phyloP scores from a whole-genome alignment of 2,329 filamentous ascomycete species.

The Byssochlamys sp. region DNA sequence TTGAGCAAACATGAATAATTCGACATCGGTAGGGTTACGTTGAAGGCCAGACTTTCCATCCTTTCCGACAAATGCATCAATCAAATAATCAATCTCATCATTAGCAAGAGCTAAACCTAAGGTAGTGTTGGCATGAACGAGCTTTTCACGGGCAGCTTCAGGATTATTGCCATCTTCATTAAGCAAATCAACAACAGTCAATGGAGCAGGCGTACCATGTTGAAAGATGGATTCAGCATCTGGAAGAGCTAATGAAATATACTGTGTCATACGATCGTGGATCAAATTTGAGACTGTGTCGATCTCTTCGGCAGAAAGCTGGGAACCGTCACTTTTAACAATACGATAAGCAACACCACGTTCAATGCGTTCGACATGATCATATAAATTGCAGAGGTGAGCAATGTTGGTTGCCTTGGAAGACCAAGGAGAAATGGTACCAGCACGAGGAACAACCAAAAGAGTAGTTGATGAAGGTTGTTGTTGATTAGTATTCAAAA shows the following conservation, averaged over 20 bases:
- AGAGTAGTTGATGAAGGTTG: too few relatives aligned
- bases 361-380: conserved; percentile 69
- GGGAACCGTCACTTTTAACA: conserved; percentile 63
- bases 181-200: conserved; percentile 66
- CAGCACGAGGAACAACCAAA: conserved; percentile 69
- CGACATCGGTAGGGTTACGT: conserved; percentile 72
- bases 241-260: conserved; percentile 68
- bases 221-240: conserved; percentile 56
- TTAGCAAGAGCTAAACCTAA: conserved; percentile 79
- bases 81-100: conserved; percentile 84
- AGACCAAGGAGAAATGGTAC: conserved; percentile 88
- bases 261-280: conserved; percentile 97
- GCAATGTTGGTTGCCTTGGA: conserved; percentile 91
- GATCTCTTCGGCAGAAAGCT: conserved; percentile 49
- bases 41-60: conserved; percentile 46
- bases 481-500: too few relatives aligned
- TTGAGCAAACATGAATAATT: conserved; percentile 98
- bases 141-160: conserved; percentile 60
- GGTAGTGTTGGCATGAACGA: conserved; percentile 77
- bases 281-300: conserved; percentile 54
- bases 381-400: conserved; percentile 73
- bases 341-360: too few relatives aligned
- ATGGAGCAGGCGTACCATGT: conserved; percentile 53
- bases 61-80: conserved; percentile 65
- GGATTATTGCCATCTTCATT: conserved; percentile 57